Evolutionary conservation across 306 rosid genomes (phyloP), one percentile per base, ranked within the genome.

Genomic region (Hylodesmum podocarpum): DNA sequence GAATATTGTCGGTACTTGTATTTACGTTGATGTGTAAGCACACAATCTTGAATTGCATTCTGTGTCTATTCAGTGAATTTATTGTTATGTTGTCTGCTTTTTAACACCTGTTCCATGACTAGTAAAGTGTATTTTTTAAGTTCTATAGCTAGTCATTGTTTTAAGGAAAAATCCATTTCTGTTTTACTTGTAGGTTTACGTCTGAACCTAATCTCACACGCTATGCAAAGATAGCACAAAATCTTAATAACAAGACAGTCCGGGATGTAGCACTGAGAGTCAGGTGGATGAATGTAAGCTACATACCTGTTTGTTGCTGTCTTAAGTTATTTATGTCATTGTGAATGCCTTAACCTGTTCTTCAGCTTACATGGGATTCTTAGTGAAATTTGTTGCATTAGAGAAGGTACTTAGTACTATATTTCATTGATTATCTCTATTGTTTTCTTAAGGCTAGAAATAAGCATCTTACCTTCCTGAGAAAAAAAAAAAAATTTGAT

Each of bases 231-330:
- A 88, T 88, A 80, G 93, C 93, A 7, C 39, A 16, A 84, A 76
- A 21, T 64, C 86, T 91, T 49, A 82, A 82, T 19, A 76, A 80
- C 66, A 91, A 91, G 81, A 85, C 90, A 5, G 84, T 85, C 15
- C 83, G 93, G 25, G 97, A 91, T 80, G 90, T 91, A 66, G 95
- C 95, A 2, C 46, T 91, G 72, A 91, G 95, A 46, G 86, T 89
- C 67, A 82, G 87, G 85, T 91, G 95, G 93, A 89, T 89, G 93
- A 82, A 70, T 19, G 97, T 91, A 84, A 86, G 91, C 21, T 75
- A 12, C 22, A 9, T 54, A 63, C 9, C 19, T 19, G 22, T 44
- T 5, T 58, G 16, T 73, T 64, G 31, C 4, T 64, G 43, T 25
- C 51, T 39, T 21, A 11, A 51, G 18, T 36, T 27, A 51, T 47